Percentiles rank a stretch among this genome's conserved stretches.
These are phyloP conservation scores for Cyclotella kingstonii DNA, from an alignment of 108 stramenopile species.

Conservation along the genomic window DNA sequence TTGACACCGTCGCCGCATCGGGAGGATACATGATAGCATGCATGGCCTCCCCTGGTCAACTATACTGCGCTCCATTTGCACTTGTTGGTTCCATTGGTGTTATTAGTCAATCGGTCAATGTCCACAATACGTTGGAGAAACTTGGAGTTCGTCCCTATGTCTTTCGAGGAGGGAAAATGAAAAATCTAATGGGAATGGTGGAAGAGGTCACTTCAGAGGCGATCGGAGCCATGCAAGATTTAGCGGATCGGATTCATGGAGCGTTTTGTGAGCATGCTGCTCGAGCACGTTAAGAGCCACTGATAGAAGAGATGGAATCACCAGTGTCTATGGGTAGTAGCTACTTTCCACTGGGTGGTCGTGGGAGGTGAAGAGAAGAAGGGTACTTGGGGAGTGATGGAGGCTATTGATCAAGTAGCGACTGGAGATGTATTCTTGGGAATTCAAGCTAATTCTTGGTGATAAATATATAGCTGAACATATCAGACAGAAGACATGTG, in stretches of 20 bases:
- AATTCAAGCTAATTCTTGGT: slow-evolving; percentile 63
- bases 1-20: slow-evolving; percentile 66
- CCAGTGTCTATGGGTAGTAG: too few species aligned
- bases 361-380: too few species aligned
- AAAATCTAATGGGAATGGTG: slow-evolving; percentile 71
- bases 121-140: slow-evolving; percentile 57
- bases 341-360: slow-evolving; percentile 25
- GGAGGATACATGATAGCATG: slow-evolving; percentile 88
- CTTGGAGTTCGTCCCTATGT: slow-evolving; percentile 67
- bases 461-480: slow-evolving; percentile 73
- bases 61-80: slow-evolving; percentile 79
- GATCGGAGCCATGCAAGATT: slow-evolving; percentile 57
- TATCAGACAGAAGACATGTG: slow-evolving; percentile 53
- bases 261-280: slow-evolving; percentile 77
- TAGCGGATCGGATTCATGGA: slow-evolving; percentile 69
- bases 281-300: slow-evolving; percentile 38
- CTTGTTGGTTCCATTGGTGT: slow-evolving; percentile 81
- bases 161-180: slow-evolving; percentile 76
- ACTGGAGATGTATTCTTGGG: slow-evolving; percentile 80
- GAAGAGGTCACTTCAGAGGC: slow-evolving; percentile 77
- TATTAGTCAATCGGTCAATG: slow-evolving; percentile 65
- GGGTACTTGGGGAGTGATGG: slow-evolving; percentile 17
- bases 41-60: slow-evolving; percentile 59
- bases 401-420: slow-evolving; percentile 61
- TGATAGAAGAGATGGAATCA: slow-evolving; percentile 9